A percentile compares a stretch with the other conserved stretches of the same genome.
Conservation (phyloP, 2,329 filamentous ascomycete genomes). For the Graphilbum ipis-grandicollis region DNA sequence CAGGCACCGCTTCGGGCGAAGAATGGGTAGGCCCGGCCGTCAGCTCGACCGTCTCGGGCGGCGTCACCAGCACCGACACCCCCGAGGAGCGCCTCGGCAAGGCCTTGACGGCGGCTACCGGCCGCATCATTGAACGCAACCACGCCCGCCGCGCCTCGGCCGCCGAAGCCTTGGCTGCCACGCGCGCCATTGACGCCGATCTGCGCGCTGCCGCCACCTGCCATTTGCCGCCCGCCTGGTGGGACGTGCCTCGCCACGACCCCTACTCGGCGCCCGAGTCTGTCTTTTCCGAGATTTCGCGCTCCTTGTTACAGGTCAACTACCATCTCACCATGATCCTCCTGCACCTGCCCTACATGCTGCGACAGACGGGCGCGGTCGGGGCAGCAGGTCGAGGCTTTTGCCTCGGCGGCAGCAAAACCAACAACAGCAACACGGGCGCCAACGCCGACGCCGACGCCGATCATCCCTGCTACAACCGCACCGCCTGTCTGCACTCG, state of each 20-base stretch:
- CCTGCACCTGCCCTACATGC: constrained; percentile 37
- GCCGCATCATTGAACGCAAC: constrained; percentile 30
- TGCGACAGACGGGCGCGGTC: too few relatives aligned
- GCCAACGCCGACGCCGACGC: not conserved
- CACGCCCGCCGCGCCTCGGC: constrained; percentile 20
- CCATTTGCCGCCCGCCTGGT: constrained; percentile 28
- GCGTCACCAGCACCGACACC: constrained; percentile 16
- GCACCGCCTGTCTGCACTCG: constrained; percentile 27
- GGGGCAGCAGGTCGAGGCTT: too few relatives aligned
- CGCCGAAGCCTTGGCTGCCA: constrained; percentile 20
- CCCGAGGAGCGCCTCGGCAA: constrained; percentile 26
- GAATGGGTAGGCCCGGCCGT: not conserved
- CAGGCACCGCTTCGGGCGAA: constrained; percentile 21
- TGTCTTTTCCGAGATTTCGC: constrained; percentile 15
- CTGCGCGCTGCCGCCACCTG: constrained; percentile 21
- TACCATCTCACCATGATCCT: constrained; percentile 33
- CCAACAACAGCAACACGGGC: not conserved
- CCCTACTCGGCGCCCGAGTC: constrained; percentile 8
- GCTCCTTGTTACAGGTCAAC: constrained; percentile 28
- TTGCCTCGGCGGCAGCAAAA: not conserved
- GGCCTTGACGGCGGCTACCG: constrained; percentile 22
- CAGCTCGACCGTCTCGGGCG: too few relatives aligned
- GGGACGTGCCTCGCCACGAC: constrained; percentile 20
- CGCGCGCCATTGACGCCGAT: constrained; percentile 27
- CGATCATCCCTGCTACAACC: constrained; percentile 19